Evolutionary conservation across 805 yeast species (phyloP), one percentile per base, ranked within the genome.

Genomic region (Suhomyces sp.): DNA sequence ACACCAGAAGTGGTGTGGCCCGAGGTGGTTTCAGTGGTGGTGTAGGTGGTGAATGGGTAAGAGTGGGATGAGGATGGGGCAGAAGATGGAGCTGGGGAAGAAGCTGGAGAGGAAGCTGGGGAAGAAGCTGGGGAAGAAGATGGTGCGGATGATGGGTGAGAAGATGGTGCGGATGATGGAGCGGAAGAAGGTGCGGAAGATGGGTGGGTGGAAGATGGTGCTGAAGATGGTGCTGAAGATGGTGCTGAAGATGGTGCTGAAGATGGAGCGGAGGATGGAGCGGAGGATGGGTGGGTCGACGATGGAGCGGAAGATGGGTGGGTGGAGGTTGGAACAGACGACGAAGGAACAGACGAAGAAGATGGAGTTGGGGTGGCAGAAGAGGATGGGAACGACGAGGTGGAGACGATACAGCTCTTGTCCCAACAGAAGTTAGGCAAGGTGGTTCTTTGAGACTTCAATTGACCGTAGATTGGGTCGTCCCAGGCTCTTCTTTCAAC

Each of bases 391-490:
- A 49, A 44, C 17, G 44, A 44, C 5, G 48, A 44, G 17, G 52
- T 44, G 19, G 57, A 54, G 26, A 47, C 24, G 7, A 48, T 49
- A 50, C 57, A 54, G 27, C 47, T 26, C 13, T 27, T 46, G 15
- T 52, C 45, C 60, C 60, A 58, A 49, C 59, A 46, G 54, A 58
- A 58, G 60, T 58, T 58, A 49, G 61, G 61, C 54, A 58, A 58
- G 44, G 52, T 42, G 48, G 53, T 58, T 48, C 49, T 23, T 44
- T 48, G 50, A 23, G 55, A 45, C 22, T 52, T 29, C 29, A 56
- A 46, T 19, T 48, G 17, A 15, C 44, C 51, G 48, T 54, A 52
- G 42, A 51, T 24, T 35, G 41, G 48, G 19, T 44, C 6, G 47
- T 53, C 56, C 29, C 36, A 23, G 44, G 49, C 26, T 47, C 54